A percentile compares a stretch with the other conserved stretches of the same genome.
Conservation (phyloP, 768 basidiomycete genomes). For the Leccinum broughii region DNA sequence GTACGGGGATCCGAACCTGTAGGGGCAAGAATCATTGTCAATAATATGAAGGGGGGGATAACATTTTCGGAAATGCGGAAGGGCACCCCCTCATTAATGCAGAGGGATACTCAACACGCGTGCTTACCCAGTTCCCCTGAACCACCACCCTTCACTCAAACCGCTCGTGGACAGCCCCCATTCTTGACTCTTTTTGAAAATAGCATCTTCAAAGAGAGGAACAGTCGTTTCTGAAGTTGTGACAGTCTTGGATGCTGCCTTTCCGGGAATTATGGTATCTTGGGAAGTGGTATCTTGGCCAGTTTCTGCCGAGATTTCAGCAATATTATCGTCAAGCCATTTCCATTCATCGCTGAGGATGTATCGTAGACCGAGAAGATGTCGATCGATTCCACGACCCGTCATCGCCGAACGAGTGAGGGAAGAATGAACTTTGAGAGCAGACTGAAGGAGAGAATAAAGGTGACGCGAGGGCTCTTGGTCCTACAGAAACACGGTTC, state of each 20-base stretch:
- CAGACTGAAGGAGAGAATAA: constrained; percentile 52
- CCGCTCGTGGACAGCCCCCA: constrained; percentile 94
- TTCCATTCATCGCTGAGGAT: constrained; percentile 47
- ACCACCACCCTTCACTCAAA: constrained; percentile 80
- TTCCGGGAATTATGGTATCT: background rate
- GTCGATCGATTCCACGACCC: constrained; percentile 86
- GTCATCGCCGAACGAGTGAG: constrained; percentile 77
- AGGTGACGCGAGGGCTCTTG: constrained; percentile 27
- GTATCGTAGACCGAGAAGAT: constrained; percentile 80
- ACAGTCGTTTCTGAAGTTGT: background rate
- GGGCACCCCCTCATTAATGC: background rate
- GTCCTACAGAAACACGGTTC: background rate
- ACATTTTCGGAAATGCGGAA: background rate
- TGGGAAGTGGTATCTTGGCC: constrained; percentile 7
- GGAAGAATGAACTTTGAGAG: constrained; percentile 66
- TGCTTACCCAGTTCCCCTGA: constrained; percentile 81
- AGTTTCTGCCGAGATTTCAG: background rate
- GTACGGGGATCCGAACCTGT: constrained; percentile 76
- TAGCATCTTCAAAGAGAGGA: constrained; percentile 71
- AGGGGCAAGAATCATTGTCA: constrained; percentile 4
- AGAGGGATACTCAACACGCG: background rate
- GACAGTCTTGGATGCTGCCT: background rate
- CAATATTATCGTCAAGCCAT: constrained; percentile 24
- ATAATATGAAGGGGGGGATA: background rate
- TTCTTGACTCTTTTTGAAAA: constrained; percentile 71